Conservation (phyloP, 2,329 filamentous ascomycete species). For the Thermothelomyces thermophilus region DNA sequence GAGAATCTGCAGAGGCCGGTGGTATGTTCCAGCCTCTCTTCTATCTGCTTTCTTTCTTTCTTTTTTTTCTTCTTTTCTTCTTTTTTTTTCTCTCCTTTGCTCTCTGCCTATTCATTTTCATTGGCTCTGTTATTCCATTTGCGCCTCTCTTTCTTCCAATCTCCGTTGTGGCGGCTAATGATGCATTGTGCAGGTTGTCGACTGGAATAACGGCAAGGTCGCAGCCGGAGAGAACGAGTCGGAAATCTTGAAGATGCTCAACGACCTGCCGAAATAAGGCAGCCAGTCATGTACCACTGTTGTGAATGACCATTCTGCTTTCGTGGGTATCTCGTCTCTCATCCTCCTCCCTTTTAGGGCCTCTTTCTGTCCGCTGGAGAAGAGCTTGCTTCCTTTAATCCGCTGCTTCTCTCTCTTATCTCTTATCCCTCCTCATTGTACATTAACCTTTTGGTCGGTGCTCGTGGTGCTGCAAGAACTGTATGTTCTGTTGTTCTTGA, state of each 20-base stretch:
- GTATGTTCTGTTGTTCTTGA: neutral
- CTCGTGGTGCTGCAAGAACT: neutral
- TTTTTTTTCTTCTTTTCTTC: neutral
- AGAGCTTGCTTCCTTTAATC: neutral
- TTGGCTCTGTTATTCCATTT: neutral
- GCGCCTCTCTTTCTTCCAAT: neutral
- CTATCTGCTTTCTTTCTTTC: neutral
- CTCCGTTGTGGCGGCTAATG: neutral
- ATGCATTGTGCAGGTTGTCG: conserved; percentile 53
- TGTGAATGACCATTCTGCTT: neutral
- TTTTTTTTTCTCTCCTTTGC: neutral
- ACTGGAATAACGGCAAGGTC: conserved; percentile 88
- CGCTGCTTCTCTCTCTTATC: too few relatives aligned
- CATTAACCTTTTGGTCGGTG: neutral
- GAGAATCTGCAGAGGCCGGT: conserved; percentile 69
- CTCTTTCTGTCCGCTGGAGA: neutral
- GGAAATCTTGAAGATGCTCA: conserved; percentile 77
- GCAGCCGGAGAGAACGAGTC: conserved; percentile 75
- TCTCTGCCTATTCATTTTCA: neutral
- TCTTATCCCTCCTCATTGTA: neutral
- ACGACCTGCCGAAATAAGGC: conserved; percentile 38
- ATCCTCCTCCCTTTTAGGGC: neutral
- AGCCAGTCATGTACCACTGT: neutral
- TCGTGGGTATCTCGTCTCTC: neutral
- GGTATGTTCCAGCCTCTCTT: conserved; percentile 47